Evolutionary conservation across 257 asterid species (phyloP).

Genomic region (Craterostigma plantagineum): DNA sequence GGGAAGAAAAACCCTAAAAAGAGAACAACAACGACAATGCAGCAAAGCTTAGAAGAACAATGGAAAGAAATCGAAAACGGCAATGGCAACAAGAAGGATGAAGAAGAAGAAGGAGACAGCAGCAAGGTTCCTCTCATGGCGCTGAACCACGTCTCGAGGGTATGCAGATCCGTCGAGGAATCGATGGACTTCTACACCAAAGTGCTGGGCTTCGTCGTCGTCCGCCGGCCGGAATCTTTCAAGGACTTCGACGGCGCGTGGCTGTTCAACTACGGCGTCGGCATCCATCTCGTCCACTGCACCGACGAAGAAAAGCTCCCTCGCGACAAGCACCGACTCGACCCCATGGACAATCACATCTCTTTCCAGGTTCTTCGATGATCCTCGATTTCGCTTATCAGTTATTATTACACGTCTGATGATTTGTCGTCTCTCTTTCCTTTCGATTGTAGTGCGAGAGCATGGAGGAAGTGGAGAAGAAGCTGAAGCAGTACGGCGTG

Average conservation of each 20-base stretch:
- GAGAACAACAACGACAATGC: not conserved
- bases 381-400: too few species aligned
- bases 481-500: slow-evolving; percentile 17
- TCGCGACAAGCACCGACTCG: slow-evolving; percentile 19
- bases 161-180: slow-evolving; percentile 34
- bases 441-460: slow-evolving; percentile 54
- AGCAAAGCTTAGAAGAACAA: not conserved
- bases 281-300: slow-evolving; percentile 47
- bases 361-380: slow-evolving; percentile 36
- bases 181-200: slow-evolving; percentile 45
- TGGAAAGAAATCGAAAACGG: too few species aligned
- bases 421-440: too few species aligned
- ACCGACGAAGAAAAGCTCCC: slow-evolving; percentile 28
- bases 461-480: slow-evolving; percentile 47
- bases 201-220: slow-evolving; percentile 39
- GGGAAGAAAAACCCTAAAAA: too few species aligned
- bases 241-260: slow-evolving; percentile 56
- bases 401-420: too few species aligned
- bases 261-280: slow-evolving; percentile 74
- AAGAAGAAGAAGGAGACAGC: too few species aligned
- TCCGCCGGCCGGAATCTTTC: slow-evolving; percentile 44
- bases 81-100: not conserved
- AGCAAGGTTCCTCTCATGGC: slow-evolving; percentile 32
- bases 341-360: slow-evolving; percentile 61
- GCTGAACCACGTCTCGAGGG: slow-evolving; percentile 53